Conservation (phyloP, 2,329 filamentous ascomycete genomes). For the Trichoderma endophyticum region DNA sequence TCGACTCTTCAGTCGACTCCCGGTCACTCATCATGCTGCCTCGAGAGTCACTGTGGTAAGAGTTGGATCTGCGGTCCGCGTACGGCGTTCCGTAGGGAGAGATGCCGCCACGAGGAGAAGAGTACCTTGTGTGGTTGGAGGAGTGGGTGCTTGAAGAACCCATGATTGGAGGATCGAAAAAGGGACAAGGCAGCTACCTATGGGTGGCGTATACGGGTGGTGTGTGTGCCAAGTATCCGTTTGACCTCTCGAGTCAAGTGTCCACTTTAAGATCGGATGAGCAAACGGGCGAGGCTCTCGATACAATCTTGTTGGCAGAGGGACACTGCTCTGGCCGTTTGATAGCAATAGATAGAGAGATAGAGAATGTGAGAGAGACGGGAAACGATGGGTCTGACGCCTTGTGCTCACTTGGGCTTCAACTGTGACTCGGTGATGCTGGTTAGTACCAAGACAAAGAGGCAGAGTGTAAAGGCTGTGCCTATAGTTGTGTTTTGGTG, state of each 20-base stretch:
- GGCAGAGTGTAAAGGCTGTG: neutral
- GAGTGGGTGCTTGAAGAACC: slow-evolving; percentile 21
- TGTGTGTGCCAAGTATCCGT: neutral
- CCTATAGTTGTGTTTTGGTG: neutral
- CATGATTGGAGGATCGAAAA: slow-evolving; percentile 17
- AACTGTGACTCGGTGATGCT: slow-evolving; percentile 1
- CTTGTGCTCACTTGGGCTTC: slow-evolving; percentile 17
- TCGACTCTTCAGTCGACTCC: slow-evolving; percentile 33
- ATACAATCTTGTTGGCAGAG: neutral
- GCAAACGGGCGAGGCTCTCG: neutral
- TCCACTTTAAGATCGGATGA: neutral
- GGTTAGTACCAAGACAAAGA: neutral
- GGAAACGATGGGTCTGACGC: slow-evolving; percentile 13
- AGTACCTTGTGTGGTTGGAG: slow-evolving; percentile 20
- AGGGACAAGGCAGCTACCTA: neutral
- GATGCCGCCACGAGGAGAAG: slow-evolving; percentile 17
- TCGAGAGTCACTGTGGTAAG: slow-evolving; percentile 17
- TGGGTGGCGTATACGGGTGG: neutral
- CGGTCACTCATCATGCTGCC: slow-evolving; percentile 21
- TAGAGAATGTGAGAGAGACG: neutral
- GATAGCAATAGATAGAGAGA: neutral
- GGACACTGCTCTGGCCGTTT: neutral
- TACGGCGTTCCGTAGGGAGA: slow-evolving; percentile 22
- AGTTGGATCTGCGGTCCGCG: slow-evolving; percentile 19
- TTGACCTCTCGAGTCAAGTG: neutral